Evolutionary conservation across 164 flowering plant genomes (phyloP), one percentile per base, ranked within the genome.

Genomic region (Vitis labrusca): DNA sequence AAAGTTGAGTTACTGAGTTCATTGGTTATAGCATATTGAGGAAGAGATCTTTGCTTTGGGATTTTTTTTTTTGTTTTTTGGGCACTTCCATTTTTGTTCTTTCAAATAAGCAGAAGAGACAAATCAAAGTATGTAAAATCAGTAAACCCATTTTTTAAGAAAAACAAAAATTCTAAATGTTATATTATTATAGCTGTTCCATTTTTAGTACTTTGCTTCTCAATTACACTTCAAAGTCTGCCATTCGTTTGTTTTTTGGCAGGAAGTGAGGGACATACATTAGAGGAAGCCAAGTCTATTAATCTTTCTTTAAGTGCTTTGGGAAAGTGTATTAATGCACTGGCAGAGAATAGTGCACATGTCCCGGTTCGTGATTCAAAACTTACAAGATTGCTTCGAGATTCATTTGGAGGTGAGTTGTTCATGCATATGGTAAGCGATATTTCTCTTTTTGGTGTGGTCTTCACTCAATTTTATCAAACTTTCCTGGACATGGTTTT

Each of bases 281-380:
- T 90, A 8, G 98, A 91, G 82, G 99, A 96, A 83, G 99, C 99
- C 47, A 96, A 96, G 78, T 93, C 95, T 50, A 93, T 96, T 70
- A 96, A 96, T 83, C 97, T 96, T 30, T 96, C 99, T 11, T 78
- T 95, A 65, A 95, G 99, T 85, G 94, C 97, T 12, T 59, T 93
- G 60, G 99, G 97, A 48, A 93, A 96, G 78, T 96, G 99, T 83
- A 93, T 96, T 16, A 96, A 96, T 88, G 97, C 99, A n/a, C 81
- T 96, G 59, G 98, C 97, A 63, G 98, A 96, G 72, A 90, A 92
- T 59, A 91, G 91, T 78, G 58, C 97, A 15, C 98, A 93, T 86
- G 90, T 96, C 77, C 98, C 98, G 59, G 88, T 93, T 75, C 92
- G 98, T 61, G 99, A 96, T 76, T 96, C 99, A 75, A 96, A 93